phyloP scores from a whole-genome alignment of 257 asterid species.

The Solanum lycopersicoides region DNA sequence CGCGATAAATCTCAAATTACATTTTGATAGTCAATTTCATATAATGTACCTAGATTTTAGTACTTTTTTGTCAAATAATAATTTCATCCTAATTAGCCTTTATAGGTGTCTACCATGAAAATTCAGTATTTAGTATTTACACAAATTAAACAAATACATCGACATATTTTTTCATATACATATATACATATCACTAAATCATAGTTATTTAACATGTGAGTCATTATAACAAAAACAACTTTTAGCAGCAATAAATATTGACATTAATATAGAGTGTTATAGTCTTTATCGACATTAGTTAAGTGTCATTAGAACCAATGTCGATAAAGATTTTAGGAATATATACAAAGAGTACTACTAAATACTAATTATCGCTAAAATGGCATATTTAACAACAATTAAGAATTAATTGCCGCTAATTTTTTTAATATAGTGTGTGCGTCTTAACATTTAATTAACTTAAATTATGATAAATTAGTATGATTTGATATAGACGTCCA shows the following conservation, averaged over 20 bases:
- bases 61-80: not conserved
- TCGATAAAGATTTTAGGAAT: too few relatives aligned
- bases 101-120: not conserved
- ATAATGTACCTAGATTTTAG: not conserved
- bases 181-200: not conserved
- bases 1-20: not conserved
- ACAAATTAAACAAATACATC: not conserved
- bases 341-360: too few relatives aligned
- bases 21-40: not conserved
- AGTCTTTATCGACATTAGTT: too few relatives aligned
- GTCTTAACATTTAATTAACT: not conserved
- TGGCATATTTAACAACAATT: too few relatives aligned
- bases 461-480: not conserved
- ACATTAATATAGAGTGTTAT: too few relatives aligned
- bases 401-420: too few relatives aligned
- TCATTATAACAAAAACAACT: rapidly evolving
- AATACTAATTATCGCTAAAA: too few relatives aligned
- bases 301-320: too few relatives aligned
- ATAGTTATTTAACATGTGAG: not conserved
- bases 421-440: too few relatives aligned
- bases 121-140: not conserved
- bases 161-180: not conserved
- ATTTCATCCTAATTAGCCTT: not conserved
- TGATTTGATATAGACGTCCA: not conserved
- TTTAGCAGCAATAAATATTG: too few relatives aligned